Percentiles rank a stretch among this genome's conserved stretches.
Evolutionary conservation across 176 grass and related monocot species (phyloP).

Genomic region (maize (Zea mays)): DNA sequence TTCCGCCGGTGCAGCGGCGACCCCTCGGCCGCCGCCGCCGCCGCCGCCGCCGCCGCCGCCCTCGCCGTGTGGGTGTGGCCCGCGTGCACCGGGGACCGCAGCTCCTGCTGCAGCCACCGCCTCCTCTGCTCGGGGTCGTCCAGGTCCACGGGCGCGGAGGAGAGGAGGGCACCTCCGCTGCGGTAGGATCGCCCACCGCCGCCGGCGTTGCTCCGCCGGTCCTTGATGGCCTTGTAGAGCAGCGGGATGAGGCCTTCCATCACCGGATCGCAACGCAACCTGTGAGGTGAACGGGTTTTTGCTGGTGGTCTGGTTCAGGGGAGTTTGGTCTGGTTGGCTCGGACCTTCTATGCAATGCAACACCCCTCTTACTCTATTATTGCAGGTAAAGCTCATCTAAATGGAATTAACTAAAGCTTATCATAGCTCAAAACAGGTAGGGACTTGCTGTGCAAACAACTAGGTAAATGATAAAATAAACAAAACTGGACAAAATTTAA

Average conservation of each 20-base stretch:
- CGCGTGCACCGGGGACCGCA: constrained; percentile 36
- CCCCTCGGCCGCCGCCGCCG: background rate
- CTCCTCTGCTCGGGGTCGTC: constrained; percentile 51
- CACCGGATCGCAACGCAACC: background rate
- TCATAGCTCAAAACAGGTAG: too few relatives aligned
- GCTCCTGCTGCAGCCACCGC: constrained; percentile 45
- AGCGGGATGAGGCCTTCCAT: constrained; percentile 68
- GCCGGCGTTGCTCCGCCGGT: constrained; percentile 24
- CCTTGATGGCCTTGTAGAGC: constrained; percentile 63
- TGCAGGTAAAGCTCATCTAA: too few relatives aligned
- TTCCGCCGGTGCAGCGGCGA: constrained; percentile 33
- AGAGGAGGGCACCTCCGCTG: background rate
- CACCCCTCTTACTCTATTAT: too few relatives aligned
- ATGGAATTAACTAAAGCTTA: too few relatives aligned
- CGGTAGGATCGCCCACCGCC: background rate
- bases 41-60: background rate
- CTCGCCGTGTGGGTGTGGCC: background rate
- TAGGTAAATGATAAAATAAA: too few relatives aligned
- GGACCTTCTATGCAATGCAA: too few relatives aligned
- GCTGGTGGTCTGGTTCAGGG: constrained; percentile 6
- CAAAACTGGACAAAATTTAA: too few relatives aligned
- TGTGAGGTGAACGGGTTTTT: background rate
- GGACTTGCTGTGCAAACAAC: too few relatives aligned
- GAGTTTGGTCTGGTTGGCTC: too few relatives aligned
- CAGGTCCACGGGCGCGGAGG: constrained; percentile 27